Evolutionary conservation across 2,329 filamentous ascomycete genomes (phyloP).

Genomic region (Apiospora sp.): DNA sequence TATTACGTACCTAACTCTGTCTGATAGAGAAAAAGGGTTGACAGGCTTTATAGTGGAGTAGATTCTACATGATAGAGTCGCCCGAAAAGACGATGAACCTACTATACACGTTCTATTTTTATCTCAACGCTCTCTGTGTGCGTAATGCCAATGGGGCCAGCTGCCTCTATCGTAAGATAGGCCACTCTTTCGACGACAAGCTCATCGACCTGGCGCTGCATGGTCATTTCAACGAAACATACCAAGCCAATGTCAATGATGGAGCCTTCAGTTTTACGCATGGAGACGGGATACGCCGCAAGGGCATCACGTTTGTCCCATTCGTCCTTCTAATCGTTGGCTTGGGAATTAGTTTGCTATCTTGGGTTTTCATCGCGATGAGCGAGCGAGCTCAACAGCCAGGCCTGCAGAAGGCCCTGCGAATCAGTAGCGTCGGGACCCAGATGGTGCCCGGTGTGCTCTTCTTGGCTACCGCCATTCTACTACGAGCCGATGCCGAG

Average conservation of each 20-base stretch:
- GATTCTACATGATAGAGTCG: constrained; percentile 1
- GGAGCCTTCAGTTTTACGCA: not conserved
- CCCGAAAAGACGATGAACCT: constrained; percentile 10
- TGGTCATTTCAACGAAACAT: constrained; percentile 12
- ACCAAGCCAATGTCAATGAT: not conserved
- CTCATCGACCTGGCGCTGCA: not conserved
- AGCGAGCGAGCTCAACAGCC: not conserved
- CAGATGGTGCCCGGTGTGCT: not conserved
- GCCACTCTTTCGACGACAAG: not conserved
- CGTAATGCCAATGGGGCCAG: not conserved
- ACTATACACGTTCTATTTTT: constrained; percentile 17
- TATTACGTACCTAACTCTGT: too few species aligned
- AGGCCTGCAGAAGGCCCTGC: not conserved
- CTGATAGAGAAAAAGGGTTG: not conserved
- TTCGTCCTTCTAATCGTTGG: not conserved
- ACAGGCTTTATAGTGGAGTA: constrained; percentile 19
- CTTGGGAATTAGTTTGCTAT: not conserved
- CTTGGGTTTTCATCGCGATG: not conserved
- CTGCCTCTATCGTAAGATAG: not conserved
- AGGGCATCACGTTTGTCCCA: not conserved
- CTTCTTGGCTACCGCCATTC: not conserved
- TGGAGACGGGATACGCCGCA: not conserved
- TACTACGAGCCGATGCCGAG: not conserved
- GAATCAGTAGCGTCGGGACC: constrained; percentile 2
- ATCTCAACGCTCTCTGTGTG: constrained; percentile 3